These are phyloP conservation scores for Quercus phellos DNA, from an alignment of 331 rosid species.

Conservation along the genomic window DNA sequence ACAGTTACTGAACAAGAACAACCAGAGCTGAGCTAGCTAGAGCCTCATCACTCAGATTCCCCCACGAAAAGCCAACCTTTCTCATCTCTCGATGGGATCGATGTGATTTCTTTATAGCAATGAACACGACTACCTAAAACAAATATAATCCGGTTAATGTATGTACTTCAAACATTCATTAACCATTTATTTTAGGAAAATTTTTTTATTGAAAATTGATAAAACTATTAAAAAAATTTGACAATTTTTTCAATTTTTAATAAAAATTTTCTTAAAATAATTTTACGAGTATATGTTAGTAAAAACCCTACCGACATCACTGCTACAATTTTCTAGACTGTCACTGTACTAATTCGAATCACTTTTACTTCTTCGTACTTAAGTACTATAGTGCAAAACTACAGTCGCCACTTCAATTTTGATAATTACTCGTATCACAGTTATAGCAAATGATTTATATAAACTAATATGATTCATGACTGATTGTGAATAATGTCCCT, in stretches of 20 bases:
- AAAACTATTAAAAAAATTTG: too few species aligned
- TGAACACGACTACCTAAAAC: slow-evolving; percentile 27
- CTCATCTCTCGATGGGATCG: not conserved
- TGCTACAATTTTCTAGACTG: not conserved
- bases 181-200: too few species aligned
- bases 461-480: too few species aligned
- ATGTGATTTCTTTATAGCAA: slow-evolving; percentile 23
- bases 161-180: accelerated
- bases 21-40: not conserved
- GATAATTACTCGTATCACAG: too few species aligned
- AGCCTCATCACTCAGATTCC: slow-evolving; percentile 16
- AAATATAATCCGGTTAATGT: accelerated
- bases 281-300: accelerated
- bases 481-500: too few species aligned
- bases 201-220: too few species aligned
- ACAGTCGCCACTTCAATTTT: too few species aligned
- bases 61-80: slow-evolving; percentile 24
- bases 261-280: accelerated
- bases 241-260: too few species aligned
- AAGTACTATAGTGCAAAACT: not conserved
- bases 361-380: not conserved
- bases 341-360: too few species aligned
- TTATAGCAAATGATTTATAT: too few species aligned
- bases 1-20: not conserved
- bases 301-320: not conserved